These are phyloP conservation scores for Pseudopyrenochaeta lycopersici DNA, from an alignment of 2,329 filamentous ascomycete species.

Conservation along the genomic window DNA sequence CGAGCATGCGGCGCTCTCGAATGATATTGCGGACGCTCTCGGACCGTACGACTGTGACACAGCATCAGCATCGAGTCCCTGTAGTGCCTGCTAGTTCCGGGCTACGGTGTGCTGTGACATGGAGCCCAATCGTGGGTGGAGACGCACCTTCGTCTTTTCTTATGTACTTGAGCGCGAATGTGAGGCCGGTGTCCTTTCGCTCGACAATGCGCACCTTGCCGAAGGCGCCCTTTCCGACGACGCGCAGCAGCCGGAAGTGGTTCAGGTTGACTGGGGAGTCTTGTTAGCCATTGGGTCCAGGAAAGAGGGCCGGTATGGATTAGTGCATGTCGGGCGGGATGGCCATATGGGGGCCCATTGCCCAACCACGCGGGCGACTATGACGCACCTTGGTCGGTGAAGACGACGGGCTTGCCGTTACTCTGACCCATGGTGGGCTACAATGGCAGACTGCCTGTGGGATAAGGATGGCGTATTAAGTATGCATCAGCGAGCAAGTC, in stretches of 20 bases:
- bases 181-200: constrained; percentile 91
- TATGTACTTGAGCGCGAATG: constrained; percentile 98
- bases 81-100: constrained; percentile 6
- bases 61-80: constrained; percentile 32
- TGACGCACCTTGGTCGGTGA: constrained; percentile 86
- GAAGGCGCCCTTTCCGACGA: constrained; percentile 97
- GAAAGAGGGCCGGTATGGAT: too few species aligned
- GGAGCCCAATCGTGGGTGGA: constrained; percentile 7
- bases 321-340: not conserved
- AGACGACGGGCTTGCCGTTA: constrained; percentile 91
- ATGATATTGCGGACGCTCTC: constrained; percentile 99
- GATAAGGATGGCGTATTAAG: constrained; percentile 19
- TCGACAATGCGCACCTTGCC: constrained; percentile 99
- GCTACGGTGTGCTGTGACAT: not conserved
- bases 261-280: constrained; percentile 82
- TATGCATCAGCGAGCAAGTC: constrained; percentile 34
- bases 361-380: not conserved
- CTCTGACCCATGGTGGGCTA: constrained; percentile 81
- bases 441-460: constrained; percentile 34
- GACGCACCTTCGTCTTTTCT: constrained; percentile 93
- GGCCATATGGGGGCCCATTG: not conserved
- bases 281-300: not conserved
- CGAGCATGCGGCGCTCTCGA: constrained; percentile 95
- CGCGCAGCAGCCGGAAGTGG: constrained; percentile 92
- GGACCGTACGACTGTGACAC: constrained; percentile 82